A percentile compares a stretch with the other conserved stretches of the same genome.
Conservation (phyloP, 2,329 filamentous ascomycete genomes). For the Hypoxylon sp. region DNA sequence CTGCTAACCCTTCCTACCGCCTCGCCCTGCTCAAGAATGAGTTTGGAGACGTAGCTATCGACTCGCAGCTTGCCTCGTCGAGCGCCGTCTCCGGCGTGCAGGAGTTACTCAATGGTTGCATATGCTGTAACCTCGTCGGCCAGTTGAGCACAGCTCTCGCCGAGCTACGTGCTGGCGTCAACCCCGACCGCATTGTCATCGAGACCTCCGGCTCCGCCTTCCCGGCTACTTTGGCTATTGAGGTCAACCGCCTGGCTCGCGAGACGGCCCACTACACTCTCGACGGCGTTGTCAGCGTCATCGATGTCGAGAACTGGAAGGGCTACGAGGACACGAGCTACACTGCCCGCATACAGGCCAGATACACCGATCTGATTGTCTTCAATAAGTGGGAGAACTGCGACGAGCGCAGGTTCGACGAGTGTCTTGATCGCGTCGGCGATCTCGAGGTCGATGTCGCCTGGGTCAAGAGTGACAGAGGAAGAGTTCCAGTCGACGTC, state of each 20-base stretch:
- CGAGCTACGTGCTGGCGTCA: conserved; percentile 73
- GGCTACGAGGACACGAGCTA: conserved; percentile 93
- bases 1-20: conserved; percentile 80
- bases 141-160: conserved; percentile 85
- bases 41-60: conserved; percentile 94
- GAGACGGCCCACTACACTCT: conserved; percentile 79
- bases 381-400: conserved; percentile 93
- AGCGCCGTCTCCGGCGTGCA: conserved; percentile 89
- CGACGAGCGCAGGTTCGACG: conserved; percentile 80
- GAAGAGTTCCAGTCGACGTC: conserved; percentile 82
- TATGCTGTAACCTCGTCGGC: conserved; percentile 98
- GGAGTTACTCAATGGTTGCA: conserved; percentile 96
- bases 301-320: conserved; percentile 95
- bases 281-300: conserved; percentile 89
- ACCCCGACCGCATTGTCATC: conserved; percentile 89
- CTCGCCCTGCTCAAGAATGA: conserved; percentile 98
- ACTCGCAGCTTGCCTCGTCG: conserved; percentile 89
- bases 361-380: conserved; percentile 90
- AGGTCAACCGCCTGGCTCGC: conserved; percentile 84
- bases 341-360: conserved; percentile 88
- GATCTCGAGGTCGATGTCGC: conserved; percentile 86
- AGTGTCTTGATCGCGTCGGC: conserved; percentile 82
- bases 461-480: conserved; percentile 87
- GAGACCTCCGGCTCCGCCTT: conserved; percentile 93
- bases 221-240: conserved; percentile 90